Evolutionary conservation across 495 filamentous ascomycete genomes (phyloP).

Genomic region (Aspergillus heteromorphus): DNA sequence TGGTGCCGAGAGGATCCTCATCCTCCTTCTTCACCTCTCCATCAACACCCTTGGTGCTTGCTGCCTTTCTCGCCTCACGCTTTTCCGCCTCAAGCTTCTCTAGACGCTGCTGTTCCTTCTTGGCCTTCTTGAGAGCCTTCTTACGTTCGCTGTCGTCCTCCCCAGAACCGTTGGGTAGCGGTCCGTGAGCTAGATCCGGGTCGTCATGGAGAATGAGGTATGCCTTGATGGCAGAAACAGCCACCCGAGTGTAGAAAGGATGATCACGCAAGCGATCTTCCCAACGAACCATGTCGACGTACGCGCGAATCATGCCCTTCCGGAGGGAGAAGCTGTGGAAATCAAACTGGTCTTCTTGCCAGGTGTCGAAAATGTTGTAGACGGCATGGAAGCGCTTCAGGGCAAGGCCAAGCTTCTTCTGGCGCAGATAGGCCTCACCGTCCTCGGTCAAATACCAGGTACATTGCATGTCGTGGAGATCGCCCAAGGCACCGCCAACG

Average conservation of each 20-base stretch:
- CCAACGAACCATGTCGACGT: slow-evolving; percentile 95
- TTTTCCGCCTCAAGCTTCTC: slow-evolving; percentile 81
- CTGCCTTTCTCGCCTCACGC: slow-evolving; percentile 53
- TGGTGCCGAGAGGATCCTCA: slow-evolving; percentile 74
- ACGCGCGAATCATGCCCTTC: slow-evolving; percentile 92
- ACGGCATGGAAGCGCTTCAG: slow-evolving; percentile 85
- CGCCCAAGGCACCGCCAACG: slow-evolving; percentile 77
- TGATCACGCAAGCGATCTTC: slow-evolving; percentile 87
- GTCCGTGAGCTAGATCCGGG: slow-evolving; percentile 55
- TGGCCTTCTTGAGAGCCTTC: slow-evolving; percentile 93
- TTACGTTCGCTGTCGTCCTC: slow-evolving; percentile 67
- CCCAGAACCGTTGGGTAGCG: slow-evolving; percentile 50
- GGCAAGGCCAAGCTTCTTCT: slow-evolving; percentile 75
- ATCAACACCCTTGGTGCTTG: slow-evolving; percentile 48
- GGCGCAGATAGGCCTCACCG: slow-evolving; percentile 81
- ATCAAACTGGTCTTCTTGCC: slow-evolving; percentile 98
- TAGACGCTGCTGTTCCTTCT: slow-evolving; percentile 78
- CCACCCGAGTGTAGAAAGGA: slow-evolving; percentile 87
- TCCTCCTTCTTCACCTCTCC: slow-evolving; percentile 73
- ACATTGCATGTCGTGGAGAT: slow-evolving; percentile 97
- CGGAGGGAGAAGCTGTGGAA: slow-evolving; percentile 96
- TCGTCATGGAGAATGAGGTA: slow-evolving; percentile 79
- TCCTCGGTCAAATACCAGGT: slow-evolving; percentile 97
- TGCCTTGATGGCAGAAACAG: slow-evolving; percentile 71
- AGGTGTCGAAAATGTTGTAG: slow-evolving; percentile 89